Percentiles rank a stretch among this genome's conserved stretches.
Conservation (phyloP, 106 monocot genomes). For the Alisma plantagoaquatica region DNA sequence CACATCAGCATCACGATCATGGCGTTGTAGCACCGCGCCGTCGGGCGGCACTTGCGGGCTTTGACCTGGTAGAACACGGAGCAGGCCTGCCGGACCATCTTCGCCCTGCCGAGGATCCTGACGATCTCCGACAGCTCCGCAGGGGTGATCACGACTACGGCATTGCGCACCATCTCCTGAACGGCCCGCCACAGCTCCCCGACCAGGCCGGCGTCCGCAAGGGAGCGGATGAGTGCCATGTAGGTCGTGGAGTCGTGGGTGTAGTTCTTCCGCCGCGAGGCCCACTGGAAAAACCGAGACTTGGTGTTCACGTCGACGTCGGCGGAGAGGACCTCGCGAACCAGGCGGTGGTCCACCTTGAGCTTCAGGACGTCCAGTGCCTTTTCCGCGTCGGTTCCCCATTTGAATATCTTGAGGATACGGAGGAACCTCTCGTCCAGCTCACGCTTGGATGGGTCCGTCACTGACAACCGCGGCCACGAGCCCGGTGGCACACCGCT, state of each 20-base stretch:
- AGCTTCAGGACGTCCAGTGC: conserved; percentile 87
- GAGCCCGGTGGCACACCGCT: background rate
- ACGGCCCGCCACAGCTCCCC: conserved; percentile 83
- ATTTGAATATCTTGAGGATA: conserved; percentile 94
- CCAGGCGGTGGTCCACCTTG: conserved; percentile 69
- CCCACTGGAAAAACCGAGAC: conserved; percentile 83
- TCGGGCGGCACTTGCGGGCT: conserved; percentile 57
- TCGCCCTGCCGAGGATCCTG: conserved; percentile 56
- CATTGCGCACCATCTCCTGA: conserved; percentile 59
- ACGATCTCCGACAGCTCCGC: conserved; percentile 56
- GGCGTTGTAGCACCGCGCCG: conserved; percentile 50
- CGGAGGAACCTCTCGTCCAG: conserved; percentile 76
- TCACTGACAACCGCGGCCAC: background rate
- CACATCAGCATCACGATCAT: conserved; percentile 80
- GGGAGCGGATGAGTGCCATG: conserved; percentile 66
- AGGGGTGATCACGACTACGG: conserved; percentile 43
- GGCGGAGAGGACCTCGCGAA: conserved; percentile 50
- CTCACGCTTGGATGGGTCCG: conserved; percentile 15
- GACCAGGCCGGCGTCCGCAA: conserved; percentile 38
- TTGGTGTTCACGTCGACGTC: conserved; percentile 59
- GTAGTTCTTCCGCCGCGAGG: conserved; percentile 43
- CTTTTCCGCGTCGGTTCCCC: conserved; percentile 94
- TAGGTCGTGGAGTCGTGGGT: conserved; percentile 71
- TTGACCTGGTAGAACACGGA: conserved; percentile 86
- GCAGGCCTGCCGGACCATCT: conserved; percentile 82